Evolutionary conservation across 352 stramenopile genomes (phyloP), one percentile per base, ranked within the genome.

Genomic region (Phytophthora brassicae): DNA sequence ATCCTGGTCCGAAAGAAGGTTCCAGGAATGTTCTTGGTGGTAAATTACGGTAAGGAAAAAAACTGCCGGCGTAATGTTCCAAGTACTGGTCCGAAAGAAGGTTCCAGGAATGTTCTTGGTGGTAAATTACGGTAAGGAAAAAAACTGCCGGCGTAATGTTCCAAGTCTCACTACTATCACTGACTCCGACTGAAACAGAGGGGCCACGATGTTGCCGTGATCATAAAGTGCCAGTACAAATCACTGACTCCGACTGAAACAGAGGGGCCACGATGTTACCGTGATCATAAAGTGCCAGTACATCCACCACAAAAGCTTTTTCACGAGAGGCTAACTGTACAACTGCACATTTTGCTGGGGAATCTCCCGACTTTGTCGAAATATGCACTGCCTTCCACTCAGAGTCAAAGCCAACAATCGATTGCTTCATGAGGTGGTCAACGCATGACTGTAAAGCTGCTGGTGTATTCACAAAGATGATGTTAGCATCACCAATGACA

Each of bases 361-460:
- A 16, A 14, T 61, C 29, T n/a, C 56, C 36, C 1, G 49, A 17
- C 1, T 23, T 43, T 31, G 66, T 35, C 11, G 64, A 66, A 33
- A 71, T 61, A 22, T 84, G 72, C n/a, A 73, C 58, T 7, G 77
- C 60, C 26, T 88, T 89, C 85, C 85, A 94, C 58, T 94, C 85
- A 16, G 79, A 90, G 67, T 94, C 85, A 41, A 94, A 90, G 3
- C 85, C 85, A 16, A 94, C 66, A 19, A 77, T 65, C 0, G 64
- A 24, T n/a, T 82, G 70, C 2, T 43, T 38, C n/a, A 74, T 38
- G 22, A 94, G 60, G 39, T 89, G 63, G 17, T 52, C 54, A 11
- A 73, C 56, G 42, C 77, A 89, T n/a, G 13, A 41, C 9, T 67
- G 36, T 6, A 92, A 45, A 14, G 42, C 53, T 17, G 56, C 60